These are phyloP conservation scores for Amborella trichopoda DNA, from an alignment of 164 flowering plant genomes.

Conservation along the genomic window DNA sequence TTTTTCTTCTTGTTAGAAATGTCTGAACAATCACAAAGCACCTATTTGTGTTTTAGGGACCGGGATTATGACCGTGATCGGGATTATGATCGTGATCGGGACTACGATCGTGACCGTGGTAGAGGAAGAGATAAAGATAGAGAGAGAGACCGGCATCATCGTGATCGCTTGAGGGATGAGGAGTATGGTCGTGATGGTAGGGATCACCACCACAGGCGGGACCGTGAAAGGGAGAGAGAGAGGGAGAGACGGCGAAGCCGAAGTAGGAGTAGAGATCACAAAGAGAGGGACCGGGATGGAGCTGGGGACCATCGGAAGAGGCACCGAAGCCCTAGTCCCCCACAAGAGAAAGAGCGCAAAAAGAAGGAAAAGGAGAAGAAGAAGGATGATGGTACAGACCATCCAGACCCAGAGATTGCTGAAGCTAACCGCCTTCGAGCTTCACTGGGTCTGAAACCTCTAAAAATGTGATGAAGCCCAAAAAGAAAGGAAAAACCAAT, in stretches of 20 bases:
- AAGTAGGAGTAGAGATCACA: constrained; percentile 60
- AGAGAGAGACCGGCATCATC: constrained; percentile 35
- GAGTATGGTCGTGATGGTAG: constrained; percentile 49
- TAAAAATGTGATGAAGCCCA: constrained; percentile 22
- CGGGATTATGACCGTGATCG: constrained; percentile 6
- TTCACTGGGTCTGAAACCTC: constrained; percentile 68
- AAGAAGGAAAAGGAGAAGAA: constrained; percentile 60
- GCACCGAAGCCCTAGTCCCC: constrained; percentile 49
- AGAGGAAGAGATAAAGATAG: constrained; percentile 43
- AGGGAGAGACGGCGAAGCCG: constrained; percentile 65
- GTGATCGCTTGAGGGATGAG: constrained; percentile 52
- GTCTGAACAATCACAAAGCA: too few relatives aligned
- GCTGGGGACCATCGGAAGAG: constrained; percentile 57
- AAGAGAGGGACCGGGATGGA: constrained; percentile 46
- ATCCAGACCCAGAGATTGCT: constrained; percentile 95
- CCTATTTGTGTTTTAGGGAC: background rate
- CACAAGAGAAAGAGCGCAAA: constrained; percentile 21
- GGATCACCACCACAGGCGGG: constrained; percentile 36
- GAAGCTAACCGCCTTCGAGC: constrained; percentile 78
- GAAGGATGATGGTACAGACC: constrained; percentile 89
- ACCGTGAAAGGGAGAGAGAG: constrained; percentile 16
- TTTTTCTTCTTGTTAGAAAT: too few relatives aligned
- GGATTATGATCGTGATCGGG: constrained; percentile 20
- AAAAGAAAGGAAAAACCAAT: constrained; percentile 6
- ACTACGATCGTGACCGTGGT: constrained; percentile 29